Base-by-base conservation (phyloP, 345 rosid genomes). In the Moringa oleifera region DNA sequence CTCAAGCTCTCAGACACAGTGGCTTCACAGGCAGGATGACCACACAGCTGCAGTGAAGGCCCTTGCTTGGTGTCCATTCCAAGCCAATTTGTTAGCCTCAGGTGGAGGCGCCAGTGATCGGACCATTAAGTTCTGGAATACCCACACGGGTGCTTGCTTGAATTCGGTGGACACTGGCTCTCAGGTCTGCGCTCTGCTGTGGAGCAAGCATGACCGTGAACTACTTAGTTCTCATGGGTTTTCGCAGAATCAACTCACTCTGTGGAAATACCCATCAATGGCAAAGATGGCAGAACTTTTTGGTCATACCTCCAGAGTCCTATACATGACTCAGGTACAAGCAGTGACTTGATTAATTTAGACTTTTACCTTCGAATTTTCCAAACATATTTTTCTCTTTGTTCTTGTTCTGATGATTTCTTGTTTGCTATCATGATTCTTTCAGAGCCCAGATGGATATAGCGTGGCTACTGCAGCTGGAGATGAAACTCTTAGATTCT, bases 401-500 rank as follows among this genome's bases (percentile, higher is more conserved):
- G n/a, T n/a, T n/a, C n/a, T n/a, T n/a, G n/a, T n/a, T n/a, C n/a
- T n/a, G n/a, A n/a, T n/a, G n/a, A 63, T 9, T 6, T 57, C 31
- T 54, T 57, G 36, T 53, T 62, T 25, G 19, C 52, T 51, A n/a
- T n/a, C n/a, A n/a, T n/a, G n/a, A n/a, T n/a, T n/a, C 16, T 1
- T 58, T 46, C 72, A 81, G 82, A 84, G 93, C 57, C 93, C 93
- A 10, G 89, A 86, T 80, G 86, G 93, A 41, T 80, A 78, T 68
- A 81, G 89, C 0, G 91, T 85, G 10, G 95, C 95, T 23, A 71
- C 95, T 18, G 95, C 91, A n/a, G 90, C 90, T 33, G 87, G 81
- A 45, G 91, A 87, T 20, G 95, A 87, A 58, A 87, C 91, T 3
- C 56, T 85, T 20, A 72, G 87, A 53, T 79, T 87, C 45, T 87